Percentiles rank a stretch among this genome's conserved stretches.
Evolutionary conservation across 2,329 filamentous ascomycete genomes (phyloP).

Genomic region (Paecilomyces fulvus): DNA sequence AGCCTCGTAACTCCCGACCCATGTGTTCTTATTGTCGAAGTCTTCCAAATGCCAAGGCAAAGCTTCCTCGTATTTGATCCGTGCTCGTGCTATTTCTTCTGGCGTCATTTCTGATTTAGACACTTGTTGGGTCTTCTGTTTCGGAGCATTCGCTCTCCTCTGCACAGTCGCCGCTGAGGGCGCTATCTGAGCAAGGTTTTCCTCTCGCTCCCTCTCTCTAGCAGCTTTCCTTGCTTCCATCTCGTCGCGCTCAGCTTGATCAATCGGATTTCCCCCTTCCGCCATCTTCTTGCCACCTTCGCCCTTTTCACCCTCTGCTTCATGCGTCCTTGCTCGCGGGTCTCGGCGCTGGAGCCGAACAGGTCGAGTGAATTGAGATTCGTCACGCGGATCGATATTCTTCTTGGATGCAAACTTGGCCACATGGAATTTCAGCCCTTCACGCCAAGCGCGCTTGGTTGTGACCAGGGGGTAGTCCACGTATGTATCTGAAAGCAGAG

Average conservation of each 20-base stretch:
- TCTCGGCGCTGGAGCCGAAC: conserved; percentile 85
- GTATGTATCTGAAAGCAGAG: conserved; percentile 31
- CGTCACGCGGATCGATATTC: conserved; percentile 60
- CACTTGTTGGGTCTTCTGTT: conserved; percentile 80
- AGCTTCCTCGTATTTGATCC: conserved; percentile 81
- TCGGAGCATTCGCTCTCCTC: conserved; percentile 56
- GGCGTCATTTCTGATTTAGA: conserved; percentile 69
- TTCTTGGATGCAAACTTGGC: conserved; percentile 67
- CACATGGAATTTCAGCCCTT: conserved; percentile 76
- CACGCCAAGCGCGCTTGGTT: conserved; percentile 70
- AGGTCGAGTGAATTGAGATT: conserved; percentile 76
- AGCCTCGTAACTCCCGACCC: conserved; percentile 85
- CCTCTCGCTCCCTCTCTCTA: conserved; percentile 73
- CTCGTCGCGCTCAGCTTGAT: conserved; percentile 57
- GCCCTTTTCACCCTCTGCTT: conserved; percentile 45
- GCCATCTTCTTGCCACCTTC: conserved; percentile 30
- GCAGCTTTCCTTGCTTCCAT: conserved; percentile 58
- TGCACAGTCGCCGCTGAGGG: conserved; percentile 63
- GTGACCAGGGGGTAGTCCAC: conserved; percentile 65
- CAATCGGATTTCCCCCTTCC: conserved; percentile 42
- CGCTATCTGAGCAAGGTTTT: conserved; percentile 87
- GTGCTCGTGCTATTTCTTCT: conserved; percentile 59
- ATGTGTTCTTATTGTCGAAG: conserved; percentile 88
- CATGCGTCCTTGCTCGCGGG: conserved; percentile 53
- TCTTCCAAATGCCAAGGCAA: conserved; percentile 96